Conservation (phyloP, 768 basidiomycete genomes). For the Collybia mongolica region DNA sequence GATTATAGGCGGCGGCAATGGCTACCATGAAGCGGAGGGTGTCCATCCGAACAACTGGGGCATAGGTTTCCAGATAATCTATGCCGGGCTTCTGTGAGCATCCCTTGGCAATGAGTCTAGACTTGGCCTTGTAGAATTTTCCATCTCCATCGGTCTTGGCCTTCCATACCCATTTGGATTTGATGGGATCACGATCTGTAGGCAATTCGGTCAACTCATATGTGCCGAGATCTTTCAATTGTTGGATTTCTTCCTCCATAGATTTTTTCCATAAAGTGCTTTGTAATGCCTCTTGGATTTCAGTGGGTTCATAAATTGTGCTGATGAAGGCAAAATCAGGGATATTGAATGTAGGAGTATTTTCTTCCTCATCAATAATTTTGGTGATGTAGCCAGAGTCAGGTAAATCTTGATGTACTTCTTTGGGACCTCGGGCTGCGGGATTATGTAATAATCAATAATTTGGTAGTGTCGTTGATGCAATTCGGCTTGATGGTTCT, state of each 20-base stretch:
- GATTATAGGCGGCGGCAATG: slow-evolving; percentile 28
- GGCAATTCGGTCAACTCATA: not conserved
- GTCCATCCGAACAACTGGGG: slow-evolving; percentile 32
- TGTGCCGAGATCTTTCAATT: not conserved
- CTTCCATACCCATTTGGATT: not conserved
- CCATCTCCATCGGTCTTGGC: not conserved
- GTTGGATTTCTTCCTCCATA: not conserved
- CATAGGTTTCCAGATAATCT: slow-evolving; percentile 15
- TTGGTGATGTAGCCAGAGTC: not conserved
- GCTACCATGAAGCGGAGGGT: slow-evolving; percentile 29
- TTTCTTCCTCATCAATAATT: not conserved
- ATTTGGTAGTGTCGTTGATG: too few species aligned
- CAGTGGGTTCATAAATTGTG: not conserved
- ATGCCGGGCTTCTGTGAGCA: not conserved
- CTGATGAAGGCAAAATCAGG: not conserved
- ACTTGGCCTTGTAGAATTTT: not conserved
- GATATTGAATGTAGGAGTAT: too few species aligned
- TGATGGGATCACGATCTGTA: not conserved
- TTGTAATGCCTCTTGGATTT: not conserved
- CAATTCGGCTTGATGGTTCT: too few species aligned
- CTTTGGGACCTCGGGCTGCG: too few species aligned
- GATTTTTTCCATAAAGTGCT: not conserved
- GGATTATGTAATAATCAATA: too few species aligned
- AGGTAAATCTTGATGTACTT: too few species aligned
- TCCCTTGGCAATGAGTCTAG: not conserved